These are phyloP conservation scores for Zelopaecilomyces penicillatus DNA, from an alignment of 2,329 filamentous ascomycete genomes.

Conservation along the genomic window DNA sequence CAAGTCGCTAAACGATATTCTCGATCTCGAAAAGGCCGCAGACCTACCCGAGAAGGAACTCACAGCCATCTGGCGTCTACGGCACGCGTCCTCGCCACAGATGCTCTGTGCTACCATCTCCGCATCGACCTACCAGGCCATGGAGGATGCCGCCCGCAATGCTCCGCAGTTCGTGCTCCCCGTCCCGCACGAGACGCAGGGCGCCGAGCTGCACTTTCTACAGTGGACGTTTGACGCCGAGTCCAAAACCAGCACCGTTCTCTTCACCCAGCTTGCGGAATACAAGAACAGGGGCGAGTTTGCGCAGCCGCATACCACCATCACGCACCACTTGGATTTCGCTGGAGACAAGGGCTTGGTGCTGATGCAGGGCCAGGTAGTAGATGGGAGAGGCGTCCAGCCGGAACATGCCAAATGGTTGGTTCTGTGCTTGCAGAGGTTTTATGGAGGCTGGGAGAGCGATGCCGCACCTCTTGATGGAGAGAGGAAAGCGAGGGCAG, in stretches of 20 bases:
- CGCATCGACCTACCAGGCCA: constrained; percentile 60
- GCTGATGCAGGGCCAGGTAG: constrained; percentile 74
- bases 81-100: constrained; percentile 63
- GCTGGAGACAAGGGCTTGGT: constrained; percentile 67
- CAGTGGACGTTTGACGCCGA: constrained; percentile 84
- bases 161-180: constrained; percentile 90
- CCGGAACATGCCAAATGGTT: constrained; percentile 82
- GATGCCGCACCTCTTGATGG: constrained; percentile 26
- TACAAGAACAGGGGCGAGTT: constrained; percentile 88
- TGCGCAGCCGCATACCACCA: constrained; percentile 82
- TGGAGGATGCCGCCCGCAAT: constrained; percentile 60
- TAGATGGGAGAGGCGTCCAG: constrained; percentile 66
- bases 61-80: constrained; percentile 80
- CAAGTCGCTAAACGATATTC: constrained; percentile 42
- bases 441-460: constrained; percentile 64
- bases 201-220: constrained; percentile 89
- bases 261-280: constrained; percentile 91
- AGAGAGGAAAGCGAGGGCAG: constrained; percentile 45
- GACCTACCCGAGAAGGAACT: constrained; percentile 72
- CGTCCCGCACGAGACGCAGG: constrained; percentile 57
- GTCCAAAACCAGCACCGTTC: constrained; percentile 60
- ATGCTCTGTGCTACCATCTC: constrained; percentile 82
- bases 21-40: constrained; percentile 73
- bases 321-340: constrained; percentile 86
- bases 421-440: constrained; percentile 86